Evolutionary conservation across 2,329 filamentous ascomycete species (phyloP).

Genomic region (Endothia cerciana): DNA sequence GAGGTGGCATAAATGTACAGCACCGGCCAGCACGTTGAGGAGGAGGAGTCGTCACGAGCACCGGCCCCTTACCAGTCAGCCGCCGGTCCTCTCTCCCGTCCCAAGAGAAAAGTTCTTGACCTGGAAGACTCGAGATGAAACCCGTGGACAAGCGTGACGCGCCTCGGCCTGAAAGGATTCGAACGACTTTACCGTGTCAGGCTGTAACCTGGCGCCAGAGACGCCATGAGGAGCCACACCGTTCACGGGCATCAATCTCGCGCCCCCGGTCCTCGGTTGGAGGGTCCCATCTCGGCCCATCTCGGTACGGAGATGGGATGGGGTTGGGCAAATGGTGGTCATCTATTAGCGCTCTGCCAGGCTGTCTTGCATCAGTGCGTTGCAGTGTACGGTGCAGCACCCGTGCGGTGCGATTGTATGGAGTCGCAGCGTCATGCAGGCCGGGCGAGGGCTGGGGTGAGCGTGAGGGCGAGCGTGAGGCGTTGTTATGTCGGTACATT

Average conservation of each 20-base stretch:
- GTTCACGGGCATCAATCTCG: constrained; percentile 4
- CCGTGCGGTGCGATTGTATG: no score
- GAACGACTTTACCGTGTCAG: background rate
- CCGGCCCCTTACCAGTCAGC: background rate
- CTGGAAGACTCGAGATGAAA: background rate
- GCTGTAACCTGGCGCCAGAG: background rate
- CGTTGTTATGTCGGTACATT: background rate
- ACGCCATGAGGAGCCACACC: background rate
- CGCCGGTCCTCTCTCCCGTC: no score
- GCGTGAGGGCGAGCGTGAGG: no score
- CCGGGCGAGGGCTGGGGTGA: no score
- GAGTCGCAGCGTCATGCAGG: no score
- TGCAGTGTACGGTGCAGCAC: no score
- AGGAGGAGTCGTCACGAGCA: background rate
- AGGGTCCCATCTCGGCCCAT: constrained; percentile 2
- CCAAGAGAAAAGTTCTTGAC: no score
- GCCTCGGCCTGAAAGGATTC: background rate
- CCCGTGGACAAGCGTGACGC: background rate
- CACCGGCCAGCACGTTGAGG: background rate
- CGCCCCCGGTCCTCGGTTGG: constrained; percentile 2
- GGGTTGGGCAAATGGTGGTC: background rate
- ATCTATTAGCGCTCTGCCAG: background rate
- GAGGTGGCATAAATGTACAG: background rate
- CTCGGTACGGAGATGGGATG: constrained; percentile 11
- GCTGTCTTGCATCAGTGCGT: background rate